These are phyloP conservation scores for Metschnikowia bowlesiae DNA, from an alignment of 805 yeast genomes.

Conservation along the genomic window DNA sequence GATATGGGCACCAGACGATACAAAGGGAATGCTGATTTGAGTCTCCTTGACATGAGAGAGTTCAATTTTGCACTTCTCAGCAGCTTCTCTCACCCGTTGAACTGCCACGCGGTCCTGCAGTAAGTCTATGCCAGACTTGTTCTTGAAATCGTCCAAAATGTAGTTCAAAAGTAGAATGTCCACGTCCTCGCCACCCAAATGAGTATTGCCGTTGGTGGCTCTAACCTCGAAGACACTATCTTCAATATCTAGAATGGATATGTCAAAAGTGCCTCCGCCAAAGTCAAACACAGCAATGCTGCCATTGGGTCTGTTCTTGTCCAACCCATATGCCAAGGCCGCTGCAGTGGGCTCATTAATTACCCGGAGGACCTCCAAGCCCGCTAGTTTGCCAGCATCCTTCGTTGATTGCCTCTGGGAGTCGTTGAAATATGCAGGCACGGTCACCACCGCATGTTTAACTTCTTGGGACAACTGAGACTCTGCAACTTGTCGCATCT, in stretches of 20 bases:
- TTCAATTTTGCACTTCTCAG: conserved; percentile 74
- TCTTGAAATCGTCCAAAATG: conserved; percentile 53
- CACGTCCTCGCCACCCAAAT: conserved; percentile 83
- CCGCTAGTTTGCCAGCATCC: conserved; percentile 71
- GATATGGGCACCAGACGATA: conserved; percentile 58
- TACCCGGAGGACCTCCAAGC: conserved; percentile 69
- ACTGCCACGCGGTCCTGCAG: conserved; percentile 52
- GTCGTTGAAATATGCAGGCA: conserved; percentile 81
- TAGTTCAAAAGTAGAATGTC: conserved; percentile 59
- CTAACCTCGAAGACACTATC: conserved; percentile 79
- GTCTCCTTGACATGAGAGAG: conserved; percentile 61
- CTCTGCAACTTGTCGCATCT: conserved; percentile 66
- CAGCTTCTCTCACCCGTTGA: conserved; percentile 75
- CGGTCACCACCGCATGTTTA: conserved; percentile 75
- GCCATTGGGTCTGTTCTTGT: conserved; percentile 48
- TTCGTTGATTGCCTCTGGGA: conserved; percentile 83
- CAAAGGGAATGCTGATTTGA: conserved; percentile 65
- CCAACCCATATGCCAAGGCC: conserved; percentile 94
- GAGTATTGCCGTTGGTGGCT: conserved; percentile 82
- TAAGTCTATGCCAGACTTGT: conserved; percentile 50
- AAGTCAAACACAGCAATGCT: conserved; percentile 63
- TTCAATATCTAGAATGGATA: conserved; percentile 71
- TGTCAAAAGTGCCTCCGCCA: conserved; percentile 86
- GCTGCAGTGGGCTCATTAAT: conserved; percentile 87
- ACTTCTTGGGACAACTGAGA: conserved; percentile 37